Evolutionary conservation across 23 red algal species (phyloP).

Genomic region (Cyanidiococcus yangmingshanensis): DNA sequence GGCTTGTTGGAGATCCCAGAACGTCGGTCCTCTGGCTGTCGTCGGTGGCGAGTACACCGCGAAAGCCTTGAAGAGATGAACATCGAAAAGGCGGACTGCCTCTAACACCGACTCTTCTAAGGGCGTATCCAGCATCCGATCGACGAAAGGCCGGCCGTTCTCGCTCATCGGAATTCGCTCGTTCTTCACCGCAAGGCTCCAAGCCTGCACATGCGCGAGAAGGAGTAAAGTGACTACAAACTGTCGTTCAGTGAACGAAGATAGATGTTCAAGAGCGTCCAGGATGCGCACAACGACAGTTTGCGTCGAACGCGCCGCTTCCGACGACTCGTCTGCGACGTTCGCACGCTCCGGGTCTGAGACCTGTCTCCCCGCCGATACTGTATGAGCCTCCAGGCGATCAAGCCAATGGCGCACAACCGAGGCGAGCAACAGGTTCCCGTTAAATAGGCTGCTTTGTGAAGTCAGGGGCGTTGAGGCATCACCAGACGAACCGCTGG

Average conservation of each 20-base stretch:
- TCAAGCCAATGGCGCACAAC: slow-evolving; percentile 4
- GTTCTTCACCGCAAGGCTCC: slow-evolving; percentile 12
- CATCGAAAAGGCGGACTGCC: slow-evolving; percentile 1
- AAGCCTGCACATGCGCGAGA: neutral
- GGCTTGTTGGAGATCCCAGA: neutral
- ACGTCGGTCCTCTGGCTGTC: neutral
- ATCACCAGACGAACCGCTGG: neutral
- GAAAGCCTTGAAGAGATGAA: slow-evolving; percentile 5
- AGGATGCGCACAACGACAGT: neutral
- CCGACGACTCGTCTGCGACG: neutral
- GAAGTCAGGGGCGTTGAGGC: neutral
- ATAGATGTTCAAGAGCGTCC: neutral
- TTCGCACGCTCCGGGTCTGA: neutral
- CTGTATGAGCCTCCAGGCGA: neutral
- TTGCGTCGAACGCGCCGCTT: neutral
- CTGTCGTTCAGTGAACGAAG: slow-evolving; percentile 4
- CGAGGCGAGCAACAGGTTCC: neutral
- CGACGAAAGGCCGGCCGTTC: neutral
- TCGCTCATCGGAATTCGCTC: neutral
- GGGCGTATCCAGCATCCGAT: neutral
- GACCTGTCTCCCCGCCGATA: neutral
- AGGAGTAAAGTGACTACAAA: neutral
- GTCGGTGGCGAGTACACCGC: neutral
- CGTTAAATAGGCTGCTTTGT: neutral
- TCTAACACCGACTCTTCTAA: neutral